These are phyloP conservation scores for Trichosporon sp. DNA, from an alignment of 1,284 basidiomycete genomes.

Conservation along the genomic window DNA sequence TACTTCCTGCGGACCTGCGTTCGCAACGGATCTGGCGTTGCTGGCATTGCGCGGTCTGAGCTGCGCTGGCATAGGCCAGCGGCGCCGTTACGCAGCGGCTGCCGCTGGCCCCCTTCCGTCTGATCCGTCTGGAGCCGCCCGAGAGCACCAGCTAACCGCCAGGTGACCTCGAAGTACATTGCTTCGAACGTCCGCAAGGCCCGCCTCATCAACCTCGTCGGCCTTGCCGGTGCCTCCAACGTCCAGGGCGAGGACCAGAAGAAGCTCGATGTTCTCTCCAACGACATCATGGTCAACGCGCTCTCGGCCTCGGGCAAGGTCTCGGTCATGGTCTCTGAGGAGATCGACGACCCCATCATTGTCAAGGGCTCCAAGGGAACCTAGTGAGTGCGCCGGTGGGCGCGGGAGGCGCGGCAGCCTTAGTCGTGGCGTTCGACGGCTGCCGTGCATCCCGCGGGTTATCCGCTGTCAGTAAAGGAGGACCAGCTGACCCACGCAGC, in stretches of 20 bases:
- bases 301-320: slow-evolving; percentile 90
- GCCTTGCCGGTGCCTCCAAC: slow-evolving; percentile 85
- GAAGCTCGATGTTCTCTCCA: slow-evolving; percentile 95
- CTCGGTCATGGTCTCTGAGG: slow-evolving; percentile 94
- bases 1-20: not conserved
- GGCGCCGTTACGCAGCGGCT: no score
- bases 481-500: slow-evolving; percentile 31
- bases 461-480: not conserved
- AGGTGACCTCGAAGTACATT: slow-evolving; percentile 74
- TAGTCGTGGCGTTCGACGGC: not conserved
- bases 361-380: slow-evolving; percentile 62
- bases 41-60: not conserved
- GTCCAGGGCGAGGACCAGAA: slow-evolving; percentile 99
- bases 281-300: slow-evolving; percentile 99
- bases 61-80: no score
- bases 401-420: not conserved
- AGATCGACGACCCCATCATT: slow-evolving; percentile 81
- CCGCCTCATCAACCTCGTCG: not conserved
- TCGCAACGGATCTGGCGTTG: not conserved
- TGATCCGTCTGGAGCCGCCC: not conserved
- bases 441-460: not conserved
- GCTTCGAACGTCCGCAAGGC: slow-evolving; percentile 61
- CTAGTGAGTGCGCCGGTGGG: slow-evolving; percentile 53
- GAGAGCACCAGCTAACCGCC: slow-evolving; percentile 12
- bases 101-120: not conserved